phyloP scores from a whole-genome alignment of 2,329 filamentous ascomycete species.

The Ceratocystis harringtonii region DNA sequence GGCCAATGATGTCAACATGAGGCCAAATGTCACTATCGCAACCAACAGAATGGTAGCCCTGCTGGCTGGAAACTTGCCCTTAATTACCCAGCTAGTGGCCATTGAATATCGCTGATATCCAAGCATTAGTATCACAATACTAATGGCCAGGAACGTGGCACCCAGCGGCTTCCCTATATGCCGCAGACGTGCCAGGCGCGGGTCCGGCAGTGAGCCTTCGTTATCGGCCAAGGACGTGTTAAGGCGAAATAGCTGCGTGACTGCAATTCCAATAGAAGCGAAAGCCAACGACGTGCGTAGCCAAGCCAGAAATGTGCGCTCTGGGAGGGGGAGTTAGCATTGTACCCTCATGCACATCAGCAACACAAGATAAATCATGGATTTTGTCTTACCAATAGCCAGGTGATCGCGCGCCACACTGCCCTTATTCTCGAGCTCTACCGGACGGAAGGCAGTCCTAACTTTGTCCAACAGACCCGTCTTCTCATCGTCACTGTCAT shows the following conservation, averaged over 20 bases:
- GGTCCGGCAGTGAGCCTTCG: slow-evolving; percentile 20
- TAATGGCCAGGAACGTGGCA: slow-evolving; percentile 60
- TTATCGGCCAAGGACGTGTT: slow-evolving; percentile 46
- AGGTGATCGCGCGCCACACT: slow-evolving; percentile 72
- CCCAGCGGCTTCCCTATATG: slow-evolving; percentile 60
- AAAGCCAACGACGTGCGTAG: slow-evolving; percentile 69
- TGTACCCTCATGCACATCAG: neutral
- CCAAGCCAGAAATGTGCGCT: slow-evolving; percentile 76
- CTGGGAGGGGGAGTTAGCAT: slow-evolving; percentile 29
- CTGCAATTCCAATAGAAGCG: slow-evolving; percentile 66
- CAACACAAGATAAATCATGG: neutral
- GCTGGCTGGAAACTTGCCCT: slow-evolving; percentile 66
- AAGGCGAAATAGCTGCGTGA: slow-evolving; percentile 73
- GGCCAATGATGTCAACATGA: slow-evolving; percentile 46
- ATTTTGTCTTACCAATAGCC: slow-evolving; percentile 44
- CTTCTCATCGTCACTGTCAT: neutral
- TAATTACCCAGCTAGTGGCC: slow-evolving; percentile 63
- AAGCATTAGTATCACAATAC: slow-evolving; percentile 58
- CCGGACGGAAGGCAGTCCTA: slow-evolving; percentile 32
- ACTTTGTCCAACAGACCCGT: slow-evolving; percentile 5
- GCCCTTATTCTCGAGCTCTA: slow-evolving; percentile 76
- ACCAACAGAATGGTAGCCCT: slow-evolving; percentile 60
- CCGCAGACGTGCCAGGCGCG: slow-evolving; percentile 34
- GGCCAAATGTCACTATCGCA: slow-evolving; percentile 45
- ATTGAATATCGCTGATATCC: slow-evolving; percentile 69